A percentile compares a stretch with the other conserved stretches of the same genome.
Conservation (phyloP, 2,329 filamentous ascomycete species). For the Pestalotiopsis sp. region DNA sequence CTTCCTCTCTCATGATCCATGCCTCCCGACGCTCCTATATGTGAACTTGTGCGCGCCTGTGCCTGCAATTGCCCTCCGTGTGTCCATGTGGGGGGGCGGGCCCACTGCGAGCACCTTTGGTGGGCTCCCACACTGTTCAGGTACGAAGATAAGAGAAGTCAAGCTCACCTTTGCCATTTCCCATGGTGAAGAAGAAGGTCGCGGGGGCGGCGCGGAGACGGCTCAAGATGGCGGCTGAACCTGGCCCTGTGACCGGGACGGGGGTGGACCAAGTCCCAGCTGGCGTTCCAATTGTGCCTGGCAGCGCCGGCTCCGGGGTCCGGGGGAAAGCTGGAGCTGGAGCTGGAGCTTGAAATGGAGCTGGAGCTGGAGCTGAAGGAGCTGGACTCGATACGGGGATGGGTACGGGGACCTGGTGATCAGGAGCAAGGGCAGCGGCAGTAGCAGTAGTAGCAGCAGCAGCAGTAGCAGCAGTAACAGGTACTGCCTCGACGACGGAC, state of each 20-base stretch:
- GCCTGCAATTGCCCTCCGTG: background rate
- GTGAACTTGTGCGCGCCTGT: background rate
- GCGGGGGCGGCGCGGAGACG: constrained; percentile 12
- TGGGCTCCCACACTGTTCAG: background rate
- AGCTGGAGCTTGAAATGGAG: background rate
- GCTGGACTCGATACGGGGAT: background rate
- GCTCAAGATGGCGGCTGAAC: constrained; percentile 1
- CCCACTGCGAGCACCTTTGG: background rate
- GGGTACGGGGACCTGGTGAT: background rate
- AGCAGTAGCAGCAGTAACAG: background rate
- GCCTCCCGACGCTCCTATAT: background rate
- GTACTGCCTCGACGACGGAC: background rate
- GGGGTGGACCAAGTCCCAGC: background rate
- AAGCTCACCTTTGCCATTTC: constrained; percentile 12
- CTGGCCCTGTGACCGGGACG: constrained; percentile 1
- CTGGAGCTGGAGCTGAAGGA: background rate
- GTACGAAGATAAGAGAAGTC: background rate
- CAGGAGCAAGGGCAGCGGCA: background rate
- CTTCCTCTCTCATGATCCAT: background rate
- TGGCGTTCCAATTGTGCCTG: background rate
- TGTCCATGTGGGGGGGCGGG: background rate
- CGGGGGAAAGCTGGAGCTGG: background rate
- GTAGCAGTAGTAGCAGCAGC: background rate
- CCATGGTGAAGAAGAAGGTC: constrained; percentile 14
- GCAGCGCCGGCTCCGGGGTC: background rate